Evolutionary conservation across 805 yeast genomes (phyloP).

Genomic region (Priceomyces castillae): DNA sequence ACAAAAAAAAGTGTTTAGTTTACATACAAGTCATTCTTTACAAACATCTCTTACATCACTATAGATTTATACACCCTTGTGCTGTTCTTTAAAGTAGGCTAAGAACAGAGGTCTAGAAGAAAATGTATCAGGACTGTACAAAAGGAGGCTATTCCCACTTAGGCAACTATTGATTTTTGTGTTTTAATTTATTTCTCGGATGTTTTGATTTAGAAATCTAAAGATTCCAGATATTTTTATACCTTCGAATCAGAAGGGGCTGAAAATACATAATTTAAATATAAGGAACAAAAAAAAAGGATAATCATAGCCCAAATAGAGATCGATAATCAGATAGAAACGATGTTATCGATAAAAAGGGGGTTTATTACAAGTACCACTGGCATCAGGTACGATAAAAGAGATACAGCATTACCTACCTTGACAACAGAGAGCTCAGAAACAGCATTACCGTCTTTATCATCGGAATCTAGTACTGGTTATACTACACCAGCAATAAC

Average conservation of each 20-base stretch:
- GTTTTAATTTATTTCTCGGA: background rate
- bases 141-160: background rate
- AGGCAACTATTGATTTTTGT: background rate
- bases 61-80: background rate
- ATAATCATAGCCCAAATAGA: background rate
- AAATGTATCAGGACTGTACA: background rate
- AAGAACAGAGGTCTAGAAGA: background rate
- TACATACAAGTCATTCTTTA: no score
- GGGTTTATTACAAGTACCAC: background rate
- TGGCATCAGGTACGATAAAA: background rate
- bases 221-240: background rate
- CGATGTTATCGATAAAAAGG: background rate
- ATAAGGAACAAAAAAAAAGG: no score
- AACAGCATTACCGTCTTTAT: background rate
- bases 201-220: background rate
- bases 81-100: background rate
- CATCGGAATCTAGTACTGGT: background rate
- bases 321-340: background rate
- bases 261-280: background rate
- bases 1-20: no score
- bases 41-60: no score
- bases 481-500: constrained; percentile 48
- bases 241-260: background rate
- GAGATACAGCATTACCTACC: constrained; percentile 10
- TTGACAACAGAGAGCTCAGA: constrained; percentile 16